phyloP scores from a whole-genome alignment of 768 basidiomycete genomes.

The Boletus vermiculosoides region DNA sequence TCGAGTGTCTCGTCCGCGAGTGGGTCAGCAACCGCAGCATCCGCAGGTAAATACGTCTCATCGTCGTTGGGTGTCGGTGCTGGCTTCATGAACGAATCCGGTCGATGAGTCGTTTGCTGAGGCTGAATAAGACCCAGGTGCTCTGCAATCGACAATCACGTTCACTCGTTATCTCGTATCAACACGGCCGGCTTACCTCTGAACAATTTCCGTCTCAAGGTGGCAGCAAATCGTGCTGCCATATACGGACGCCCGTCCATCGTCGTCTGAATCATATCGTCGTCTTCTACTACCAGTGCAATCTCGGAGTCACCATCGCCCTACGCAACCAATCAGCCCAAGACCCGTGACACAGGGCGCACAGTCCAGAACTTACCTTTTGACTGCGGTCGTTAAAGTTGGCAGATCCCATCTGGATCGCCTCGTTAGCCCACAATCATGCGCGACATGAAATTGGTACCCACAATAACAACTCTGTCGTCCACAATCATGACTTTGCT shows the following conservation, averaged over 20 bases:
- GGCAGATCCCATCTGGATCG: constrained; percentile 80
- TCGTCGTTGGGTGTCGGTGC: constrained; percentile 72
- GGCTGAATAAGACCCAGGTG: constrained; percentile 84
- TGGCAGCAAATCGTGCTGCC: constrained; percentile 79
- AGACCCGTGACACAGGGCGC: background rate
- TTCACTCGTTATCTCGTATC: background rate
- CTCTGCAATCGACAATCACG: constrained; percentile 45
- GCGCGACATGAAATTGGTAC: constrained; percentile 27
- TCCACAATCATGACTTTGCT: constrained; percentile 94
- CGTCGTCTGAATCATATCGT: constrained; percentile 64
- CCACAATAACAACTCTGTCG: constrained; percentile 82
- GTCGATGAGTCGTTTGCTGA: constrained; percentile 48
- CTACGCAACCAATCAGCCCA: constrained; percentile 34
- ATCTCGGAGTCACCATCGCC: constrained; percentile 97
- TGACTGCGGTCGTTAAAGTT: constrained; percentile 90
- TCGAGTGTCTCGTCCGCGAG: constrained; percentile 56
- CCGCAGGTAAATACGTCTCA: constrained; percentile 56
- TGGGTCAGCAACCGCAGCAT: constrained; percentile 75
- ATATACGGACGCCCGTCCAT: constrained; percentile 79
- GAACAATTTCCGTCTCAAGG: constrained; percentile 80
- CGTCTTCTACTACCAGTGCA: constrained; percentile 87
- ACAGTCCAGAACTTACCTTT: constrained; percentile 41
- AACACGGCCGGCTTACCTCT: constrained; percentile 48
- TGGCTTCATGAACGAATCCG: constrained; percentile 67
- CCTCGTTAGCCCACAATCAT: constrained; percentile 4